Conservation (phyloP, 78 protist species). For the Dictyostelium firmibasis region DNA sequence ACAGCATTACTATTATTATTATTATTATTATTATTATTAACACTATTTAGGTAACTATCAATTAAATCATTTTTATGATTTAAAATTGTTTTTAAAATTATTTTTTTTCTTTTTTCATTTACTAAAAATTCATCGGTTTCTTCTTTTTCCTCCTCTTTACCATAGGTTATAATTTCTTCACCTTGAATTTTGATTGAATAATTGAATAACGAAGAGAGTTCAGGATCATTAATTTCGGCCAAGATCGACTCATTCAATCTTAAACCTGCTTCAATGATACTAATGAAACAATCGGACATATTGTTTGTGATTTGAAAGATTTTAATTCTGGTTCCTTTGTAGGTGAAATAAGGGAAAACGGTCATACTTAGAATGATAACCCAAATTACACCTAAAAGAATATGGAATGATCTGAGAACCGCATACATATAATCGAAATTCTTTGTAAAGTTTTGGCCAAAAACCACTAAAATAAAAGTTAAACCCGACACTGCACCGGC, state of each 20-base stretch:
- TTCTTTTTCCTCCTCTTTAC: background rate
- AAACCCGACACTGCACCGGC: constrained; percentile 43
- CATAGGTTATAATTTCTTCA: background rate
- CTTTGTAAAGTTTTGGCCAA: background rate
- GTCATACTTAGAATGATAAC: background rate
- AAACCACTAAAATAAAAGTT: constrained; percentile 21
- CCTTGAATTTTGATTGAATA: background rate
- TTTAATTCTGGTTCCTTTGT: constrained; percentile 7
- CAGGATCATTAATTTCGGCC: background rate
- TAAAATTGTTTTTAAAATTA: background rate
- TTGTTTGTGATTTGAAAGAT: background rate
- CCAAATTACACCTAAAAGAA: constrained; percentile 55
- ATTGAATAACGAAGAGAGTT: background rate
- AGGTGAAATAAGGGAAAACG: constrained; percentile 36
- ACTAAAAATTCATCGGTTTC: background rate
- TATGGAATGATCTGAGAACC: constrained; percentile 22
- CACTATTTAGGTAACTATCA: background rate
- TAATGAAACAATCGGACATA: constrained; percentile 27
- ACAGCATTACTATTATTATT: background rate
- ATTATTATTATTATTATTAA: background rate
- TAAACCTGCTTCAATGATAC: constrained; percentile 17
- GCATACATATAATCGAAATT: constrained; percentile 27
- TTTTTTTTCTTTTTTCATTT: background rate
- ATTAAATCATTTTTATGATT: background rate
- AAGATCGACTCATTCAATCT: background rate